Conservation (phyloP, 1,284 basidiomycete genomes). For the Lentinula novae-zelandiae region DNA sequence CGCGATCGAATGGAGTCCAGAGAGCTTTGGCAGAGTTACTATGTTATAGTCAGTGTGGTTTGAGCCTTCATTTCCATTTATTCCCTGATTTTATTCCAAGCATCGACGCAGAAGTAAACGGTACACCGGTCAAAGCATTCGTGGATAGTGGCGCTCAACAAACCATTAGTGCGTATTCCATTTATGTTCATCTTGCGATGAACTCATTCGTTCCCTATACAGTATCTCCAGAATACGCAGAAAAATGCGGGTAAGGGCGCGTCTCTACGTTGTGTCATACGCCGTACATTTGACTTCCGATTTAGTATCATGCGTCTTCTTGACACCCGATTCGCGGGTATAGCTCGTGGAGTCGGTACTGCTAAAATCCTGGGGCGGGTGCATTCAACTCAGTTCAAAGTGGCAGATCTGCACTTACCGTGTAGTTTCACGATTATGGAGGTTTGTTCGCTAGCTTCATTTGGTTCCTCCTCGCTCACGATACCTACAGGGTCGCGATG, state of each 20-base stretch:
- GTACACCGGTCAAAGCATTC: constrained; percentile 88
- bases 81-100: constrained; percentile 31
- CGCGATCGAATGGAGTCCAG: constrained; percentile 89
- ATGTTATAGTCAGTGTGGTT: constrained; percentile 84
- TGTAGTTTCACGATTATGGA: constrained; percentile 97
- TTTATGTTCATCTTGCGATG: constrained; percentile 10
- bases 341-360: constrained; percentile 94
- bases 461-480: neutral
- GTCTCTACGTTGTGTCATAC: neutral
- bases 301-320: constrained; percentile 87
- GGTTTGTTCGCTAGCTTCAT: constrained; percentile 32
- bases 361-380: constrained; percentile 93
- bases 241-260: constrained; percentile 78
- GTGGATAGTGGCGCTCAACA: constrained; percentile 97
- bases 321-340: constrained; percentile 85
- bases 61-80: neutral
- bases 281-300: constrained; percentile 1
- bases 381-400: constrained; percentile 89
- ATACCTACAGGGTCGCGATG: constrained; percentile 67
- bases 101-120: constrained; percentile 89
- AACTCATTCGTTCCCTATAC: constrained; percentile 6
- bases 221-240: constrained; percentile 96
- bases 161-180: constrained; percentile 80
- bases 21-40: constrained; percentile 89
- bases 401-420: constrained; percentile 80